A percentile compares a stretch with the other conserved stretches of the same genome.
Conservation (phyloP, 2,329 filamentous ascomycete species). For the Sclerotinia nivalis region DNA sequence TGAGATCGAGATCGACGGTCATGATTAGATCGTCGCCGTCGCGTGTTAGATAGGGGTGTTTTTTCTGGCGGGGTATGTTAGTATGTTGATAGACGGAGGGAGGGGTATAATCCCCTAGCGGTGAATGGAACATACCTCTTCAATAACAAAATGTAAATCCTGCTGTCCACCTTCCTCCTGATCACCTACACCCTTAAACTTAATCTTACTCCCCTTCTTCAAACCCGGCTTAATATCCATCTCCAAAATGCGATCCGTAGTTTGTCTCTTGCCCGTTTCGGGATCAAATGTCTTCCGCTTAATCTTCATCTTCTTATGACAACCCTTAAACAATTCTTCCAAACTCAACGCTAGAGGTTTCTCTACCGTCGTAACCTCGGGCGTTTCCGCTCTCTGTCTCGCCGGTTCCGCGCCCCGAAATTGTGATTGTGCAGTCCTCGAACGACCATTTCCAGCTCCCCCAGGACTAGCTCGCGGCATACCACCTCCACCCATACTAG, state of each 20-base stretch:
- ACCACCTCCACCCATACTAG: conserved; percentile 24
- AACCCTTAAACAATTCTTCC: conserved; percentile 85
- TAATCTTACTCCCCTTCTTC: conserved; percentile 97
- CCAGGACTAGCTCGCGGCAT: conserved; percentile 46
- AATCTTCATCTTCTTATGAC: conserved; percentile 96
- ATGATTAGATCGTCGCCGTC: conserved; percentile 85
- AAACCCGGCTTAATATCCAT: conserved; percentile 94
- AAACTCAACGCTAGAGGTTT: conserved; percentile 76
- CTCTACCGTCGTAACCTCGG: conserved; percentile 90
- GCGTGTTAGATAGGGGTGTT: conserved; percentile 79
- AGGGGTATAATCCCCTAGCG: background rate
- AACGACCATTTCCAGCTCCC: conserved; percentile 49
- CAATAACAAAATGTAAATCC: conserved; percentile 91
- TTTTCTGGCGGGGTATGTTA: conserved; percentile 60
- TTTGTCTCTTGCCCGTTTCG: conserved; percentile 75
- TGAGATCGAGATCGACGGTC: conserved; percentile 78
- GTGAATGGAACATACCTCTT: conserved; percentile 67
- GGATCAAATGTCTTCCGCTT: conserved; percentile 93
- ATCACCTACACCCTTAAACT: conserved; percentile 96
- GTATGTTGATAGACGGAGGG: background rate
- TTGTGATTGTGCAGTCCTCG: conserved; percentile 44
- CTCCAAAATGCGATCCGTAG: conserved; percentile 86
- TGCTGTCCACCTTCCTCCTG: conserved; percentile 95
- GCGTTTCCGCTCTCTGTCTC: conserved; percentile 53
- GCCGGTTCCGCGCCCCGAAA: conserved; percentile 44